Evolutionary conservation across 2,329 filamentous ascomycete species (phyloP), one percentile per base, ranked within the genome.

Genomic region (Aureobasidium pullulans): DNA sequence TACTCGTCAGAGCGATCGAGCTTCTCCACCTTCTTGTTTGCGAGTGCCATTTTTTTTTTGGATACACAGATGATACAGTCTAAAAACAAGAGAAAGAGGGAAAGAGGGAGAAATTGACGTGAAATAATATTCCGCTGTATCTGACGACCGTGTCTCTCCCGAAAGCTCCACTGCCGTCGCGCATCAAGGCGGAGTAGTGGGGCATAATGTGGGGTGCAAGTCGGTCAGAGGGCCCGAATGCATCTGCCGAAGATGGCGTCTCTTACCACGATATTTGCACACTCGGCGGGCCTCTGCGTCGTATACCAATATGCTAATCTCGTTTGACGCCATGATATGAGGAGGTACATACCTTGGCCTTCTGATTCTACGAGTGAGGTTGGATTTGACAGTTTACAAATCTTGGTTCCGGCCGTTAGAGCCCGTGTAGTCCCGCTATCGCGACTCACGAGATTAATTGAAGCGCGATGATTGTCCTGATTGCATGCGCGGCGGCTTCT

Each of bases 1-100:
- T 63, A 63, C 39, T 63, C 61, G 36, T 63, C 59, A 7, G 54
- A 34, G 29, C 49, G 54, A 31, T 49, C 48, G n/a, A 63, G 59
- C 46, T 61, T 57, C 46, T 63, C 34, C 7, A 53, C 57, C 31
- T 59, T 42, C 16, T 47, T 57, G 43, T 48, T 40, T 31, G 54
- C 43, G 1, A 48, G 31, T 39, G 54, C 43, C 54, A 57, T 57
- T 1, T 16, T 57, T 57, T 1, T 16, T 57, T 16, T 6, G 3
- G 11, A 16, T 11, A 16, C 9, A 19, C 23, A 42, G 36, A 29
- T 36, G 23, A 16, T 29, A 23, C 29, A 52, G n/a, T 28, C 15
- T 40, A 28, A 2, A 7, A 19, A 13, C 8, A 34, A 16, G 32
- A 39, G 16, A 50, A 29, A n/a, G 32, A 40, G 13, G 16, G 49